Conservation (phyloP, 345 rosid genomes). For the Murraya koenigii region DNA sequence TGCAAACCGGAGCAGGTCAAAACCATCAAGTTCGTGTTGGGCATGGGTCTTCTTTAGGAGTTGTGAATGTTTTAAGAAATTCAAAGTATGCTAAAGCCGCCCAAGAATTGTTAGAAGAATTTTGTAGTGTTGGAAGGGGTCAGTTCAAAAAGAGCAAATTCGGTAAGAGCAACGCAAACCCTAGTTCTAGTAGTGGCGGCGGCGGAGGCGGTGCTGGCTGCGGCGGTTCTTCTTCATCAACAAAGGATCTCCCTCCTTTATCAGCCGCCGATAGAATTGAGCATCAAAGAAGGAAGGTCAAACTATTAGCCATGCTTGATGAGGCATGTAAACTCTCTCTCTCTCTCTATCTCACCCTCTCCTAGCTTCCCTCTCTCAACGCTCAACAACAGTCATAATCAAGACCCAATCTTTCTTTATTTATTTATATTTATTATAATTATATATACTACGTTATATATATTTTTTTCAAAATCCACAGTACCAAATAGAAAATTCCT, state of each 20-base stretch:
- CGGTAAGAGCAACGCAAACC: conserved; percentile 51
- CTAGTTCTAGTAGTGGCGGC: conserved; percentile 46
- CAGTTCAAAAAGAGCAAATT: conserved; percentile 63
- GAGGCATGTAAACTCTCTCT: conserved; percentile 77
- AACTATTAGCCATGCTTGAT: conserved; percentile 92
- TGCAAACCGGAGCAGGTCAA: conserved; percentile 36
- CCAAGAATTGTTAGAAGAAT: conserved; percentile 86
- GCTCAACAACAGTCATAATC: conserved; percentile 17
- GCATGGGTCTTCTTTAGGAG: conserved; percentile 56
- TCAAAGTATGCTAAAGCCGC: conserved; percentile 78
- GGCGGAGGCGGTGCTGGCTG: conserved; percentile 31
- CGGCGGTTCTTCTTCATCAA: conserved; percentile 44
- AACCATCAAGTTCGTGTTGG: conserved; percentile 48
- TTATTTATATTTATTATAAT: conserved; percentile 1
- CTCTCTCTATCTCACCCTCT: conserved; percentile 18
- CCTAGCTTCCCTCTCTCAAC: background rate
- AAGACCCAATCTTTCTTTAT: conserved; percentile 17
- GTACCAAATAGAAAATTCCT: conserved; percentile 24
- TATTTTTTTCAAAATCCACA: conserved; percentile 18
- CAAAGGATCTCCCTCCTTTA: conserved; percentile 58
- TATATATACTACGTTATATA: background rate
- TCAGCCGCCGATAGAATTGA: conserved; percentile 89
- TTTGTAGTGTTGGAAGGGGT: conserved; percentile 91
- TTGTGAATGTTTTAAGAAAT: conserved; percentile 60
- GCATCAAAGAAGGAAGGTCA: conserved; percentile 94